Evolutionary conservation across 805 yeast species (phyloP).

Genomic region (Yarrowia divulgata): DNA sequence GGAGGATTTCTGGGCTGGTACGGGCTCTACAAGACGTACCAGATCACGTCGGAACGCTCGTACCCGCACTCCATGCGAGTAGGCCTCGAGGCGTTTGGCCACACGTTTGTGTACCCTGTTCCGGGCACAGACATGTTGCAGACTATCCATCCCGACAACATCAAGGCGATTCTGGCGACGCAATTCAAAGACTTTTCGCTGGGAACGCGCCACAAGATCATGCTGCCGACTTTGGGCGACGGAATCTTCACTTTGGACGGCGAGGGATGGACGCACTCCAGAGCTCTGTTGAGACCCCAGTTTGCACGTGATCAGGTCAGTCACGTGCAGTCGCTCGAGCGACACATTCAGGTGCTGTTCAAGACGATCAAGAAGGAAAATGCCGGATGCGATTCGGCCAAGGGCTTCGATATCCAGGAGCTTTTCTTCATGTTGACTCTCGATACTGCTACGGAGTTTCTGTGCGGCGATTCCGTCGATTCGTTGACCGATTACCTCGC

Average conservation of each 20-base stretch:
- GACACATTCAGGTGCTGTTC: slow-evolving; percentile 45
- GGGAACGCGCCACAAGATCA: slow-evolving; percentile 45
- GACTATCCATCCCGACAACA: slow-evolving; percentile 49
- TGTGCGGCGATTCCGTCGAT: slow-evolving; percentile 49
- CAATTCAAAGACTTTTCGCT: slow-evolving; percentile 48
- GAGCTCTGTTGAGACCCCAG: slow-evolving; percentile 51
- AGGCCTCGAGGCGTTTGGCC: slow-evolving; percentile 19
- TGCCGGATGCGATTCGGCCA: neutral
- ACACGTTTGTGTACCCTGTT: slow-evolving; percentile 29
- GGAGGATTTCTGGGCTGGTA: slow-evolving; percentile 22
- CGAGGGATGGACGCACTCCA: slow-evolving; percentile 51
- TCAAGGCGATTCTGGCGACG: slow-evolving; percentile 49
- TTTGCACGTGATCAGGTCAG: slow-evolving; percentile 50
- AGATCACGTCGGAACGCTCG: slow-evolving; percentile 5
- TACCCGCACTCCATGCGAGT: slow-evolving; percentile 18
- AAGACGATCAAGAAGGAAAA: slow-evolving; percentile 33
- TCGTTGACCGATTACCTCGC: slow-evolving; percentile 42
- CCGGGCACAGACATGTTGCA: slow-evolving; percentile 40
- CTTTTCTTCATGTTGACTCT: slow-evolving; percentile 48
- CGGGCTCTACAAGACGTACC: slow-evolving; percentile 26
- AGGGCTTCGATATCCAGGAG: slow-evolving; percentile 47
- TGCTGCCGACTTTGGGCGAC: slow-evolving; percentile 49
- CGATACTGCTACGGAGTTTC: slow-evolving; percentile 51
- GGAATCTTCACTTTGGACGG: slow-evolving; percentile 53
- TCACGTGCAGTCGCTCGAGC: slow-evolving; percentile 45